A percentile compares a stretch with the other conserved stretches of the same genome.
phyloP scores from a whole-genome alignment of 805 yeast genomes.

The Metschnikowia picachoensis region DNA sequence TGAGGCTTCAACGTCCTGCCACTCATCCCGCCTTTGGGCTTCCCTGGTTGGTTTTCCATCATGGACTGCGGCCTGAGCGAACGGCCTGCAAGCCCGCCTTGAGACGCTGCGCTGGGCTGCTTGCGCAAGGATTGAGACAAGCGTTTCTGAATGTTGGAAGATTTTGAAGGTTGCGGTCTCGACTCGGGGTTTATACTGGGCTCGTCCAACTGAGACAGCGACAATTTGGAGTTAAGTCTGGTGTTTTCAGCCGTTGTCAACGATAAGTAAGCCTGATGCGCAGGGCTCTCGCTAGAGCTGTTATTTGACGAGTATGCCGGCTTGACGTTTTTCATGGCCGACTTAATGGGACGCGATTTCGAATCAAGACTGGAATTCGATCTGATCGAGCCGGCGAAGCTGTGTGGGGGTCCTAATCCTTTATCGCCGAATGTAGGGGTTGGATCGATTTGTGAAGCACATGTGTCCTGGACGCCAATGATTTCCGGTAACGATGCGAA shows the following conservation, averaged over 20 bases:
- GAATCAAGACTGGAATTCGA: slow-evolving; percentile 29
- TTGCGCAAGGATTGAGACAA: slow-evolving; percentile 30
- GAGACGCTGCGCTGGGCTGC: slow-evolving; percentile 18
- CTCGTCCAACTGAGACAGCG: slow-evolving; percentile 37
- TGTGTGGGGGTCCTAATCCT: slow-evolving; percentile 10
- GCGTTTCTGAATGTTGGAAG: slow-evolving; percentile 13
- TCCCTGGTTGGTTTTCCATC: slow-evolving; percentile 5
- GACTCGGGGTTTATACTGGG: slow-evolving; percentile 5
- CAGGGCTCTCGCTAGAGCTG: slow-evolving; percentile 30
- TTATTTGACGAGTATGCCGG: slow-evolving; percentile 19
- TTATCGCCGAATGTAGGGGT: slow-evolving; percentile 27
- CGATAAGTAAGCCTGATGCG: slow-evolving; percentile 62
- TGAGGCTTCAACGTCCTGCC: slow-evolving; percentile 28
- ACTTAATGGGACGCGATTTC: slow-evolving; percentile 30
- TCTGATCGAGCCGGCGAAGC: slow-evolving; percentile 28
- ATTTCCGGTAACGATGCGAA: slow-evolving; percentile 10
- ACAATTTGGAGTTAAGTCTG: slow-evolving; percentile 60
- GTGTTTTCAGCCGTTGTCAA: slow-evolving; percentile 79
- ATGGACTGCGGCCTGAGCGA: slow-evolving; percentile 35
- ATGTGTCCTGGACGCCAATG: slow-evolving; percentile 1
- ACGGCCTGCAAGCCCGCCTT: slow-evolving; percentile 22
- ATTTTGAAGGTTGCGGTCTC: slow-evolving; percentile 7
- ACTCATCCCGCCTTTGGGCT: slow-evolving; percentile 24
- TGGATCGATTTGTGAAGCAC: slow-evolving; percentile 25
- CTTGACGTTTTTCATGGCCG: slow-evolving; percentile 46